Percentiles rank a stretch among this genome's conserved stretches.
phyloP scores from a whole-genome alignment of 495 filamentous ascomycete genomes.

The Letharia lupina region DNA sequence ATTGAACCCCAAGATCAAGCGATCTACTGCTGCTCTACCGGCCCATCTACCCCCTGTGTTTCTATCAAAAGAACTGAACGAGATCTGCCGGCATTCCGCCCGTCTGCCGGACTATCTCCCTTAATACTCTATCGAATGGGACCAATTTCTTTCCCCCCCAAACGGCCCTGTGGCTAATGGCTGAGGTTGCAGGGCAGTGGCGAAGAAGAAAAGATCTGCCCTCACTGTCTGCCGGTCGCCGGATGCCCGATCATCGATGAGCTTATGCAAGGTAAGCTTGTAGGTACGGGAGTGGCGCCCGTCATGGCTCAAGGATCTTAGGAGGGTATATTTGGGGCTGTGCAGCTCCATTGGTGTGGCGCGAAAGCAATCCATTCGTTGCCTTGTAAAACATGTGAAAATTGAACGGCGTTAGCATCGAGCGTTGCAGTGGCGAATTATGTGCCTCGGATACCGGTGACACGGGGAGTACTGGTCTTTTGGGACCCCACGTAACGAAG shows the following conservation, averaged over 20 bases:
- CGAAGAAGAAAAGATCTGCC: slow-evolving; percentile 1
- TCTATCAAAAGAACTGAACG: not conserved
- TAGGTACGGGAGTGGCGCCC: slow-evolving; percentile 12
- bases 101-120: slow-evolving; percentile 13
- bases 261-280: slow-evolving; percentile 17
- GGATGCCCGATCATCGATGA: slow-evolving; percentile 15
- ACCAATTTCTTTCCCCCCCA: not conserved
- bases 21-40: slow-evolving; percentile 15
- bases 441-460: not conserved
- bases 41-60: slow-evolving; percentile 5
- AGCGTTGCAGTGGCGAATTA: slow-evolving; percentile 3
- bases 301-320: not conserved
- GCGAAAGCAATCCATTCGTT: slow-evolving; percentile 4
- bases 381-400: not conserved
- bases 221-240: slow-evolving; percentile 6
- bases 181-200: not conserved
- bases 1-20: not conserved
- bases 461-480: too few relatives aligned
- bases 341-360: slow-evolving; percentile 7
- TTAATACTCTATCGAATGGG: not conserved
- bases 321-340: slow-evolving; percentile 7
- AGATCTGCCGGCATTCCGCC: not conserved
- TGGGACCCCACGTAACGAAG: too few relatives aligned
- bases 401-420: too few relatives aligned
- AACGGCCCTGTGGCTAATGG: not conserved